phyloP scores from a whole-genome alignment of 1,139 yeast species.

The Candida sanyaensis region DNA sequence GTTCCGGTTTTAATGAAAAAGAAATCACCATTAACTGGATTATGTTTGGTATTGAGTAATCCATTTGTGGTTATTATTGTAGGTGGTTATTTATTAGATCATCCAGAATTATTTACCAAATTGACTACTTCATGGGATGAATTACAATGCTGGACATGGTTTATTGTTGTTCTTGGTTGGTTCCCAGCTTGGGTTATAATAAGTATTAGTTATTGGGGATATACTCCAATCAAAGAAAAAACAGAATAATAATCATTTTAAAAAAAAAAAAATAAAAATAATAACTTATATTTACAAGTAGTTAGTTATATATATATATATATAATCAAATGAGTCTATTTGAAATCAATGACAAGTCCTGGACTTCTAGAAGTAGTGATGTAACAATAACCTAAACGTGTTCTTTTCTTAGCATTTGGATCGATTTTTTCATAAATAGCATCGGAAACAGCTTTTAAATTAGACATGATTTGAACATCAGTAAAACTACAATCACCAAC shows the following conservation, averaged over 20 bases:
- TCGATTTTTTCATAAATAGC: conserved; percentile 48
- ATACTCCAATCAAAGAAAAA: conserved; percentile 11
- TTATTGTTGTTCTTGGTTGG: conserved; percentile 74
- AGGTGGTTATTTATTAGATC: conserved; percentile 34
- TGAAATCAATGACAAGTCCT: conserved; percentile 14
- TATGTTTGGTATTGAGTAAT: conserved; percentile 49
- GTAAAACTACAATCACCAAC: conserved; percentile 80
- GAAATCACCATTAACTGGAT: conserved; percentile 22
- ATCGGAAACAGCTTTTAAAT: conserved; percentile 68
- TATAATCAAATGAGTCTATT: conserved; percentile 1
- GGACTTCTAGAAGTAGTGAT: conserved; percentile 14
- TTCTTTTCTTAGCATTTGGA: conserved; percentile 13
- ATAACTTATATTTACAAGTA: neutral
- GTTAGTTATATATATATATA: conserved; percentile 1
- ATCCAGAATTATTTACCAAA: conserved; percentile 43
- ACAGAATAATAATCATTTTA: conserved; percentile 1
- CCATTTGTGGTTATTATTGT: conserved; percentile 51
- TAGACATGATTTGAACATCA: conserved; percentile 73
- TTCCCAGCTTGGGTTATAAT: conserved; percentile 75
- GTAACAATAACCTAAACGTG: conserved; percentile 13
- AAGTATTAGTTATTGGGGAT: conserved; percentile 25
- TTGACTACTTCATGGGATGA: conserved; percentile 67
- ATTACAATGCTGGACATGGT: conserved; percentile 88
- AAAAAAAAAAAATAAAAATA: no score
- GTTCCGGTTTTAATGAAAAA: conserved; percentile 44